These are phyloP conservation scores for Thalassiosira livingstoniorum DNA, from an alignment of 352 stramenopile genomes.

Conservation along the genomic window DNA sequence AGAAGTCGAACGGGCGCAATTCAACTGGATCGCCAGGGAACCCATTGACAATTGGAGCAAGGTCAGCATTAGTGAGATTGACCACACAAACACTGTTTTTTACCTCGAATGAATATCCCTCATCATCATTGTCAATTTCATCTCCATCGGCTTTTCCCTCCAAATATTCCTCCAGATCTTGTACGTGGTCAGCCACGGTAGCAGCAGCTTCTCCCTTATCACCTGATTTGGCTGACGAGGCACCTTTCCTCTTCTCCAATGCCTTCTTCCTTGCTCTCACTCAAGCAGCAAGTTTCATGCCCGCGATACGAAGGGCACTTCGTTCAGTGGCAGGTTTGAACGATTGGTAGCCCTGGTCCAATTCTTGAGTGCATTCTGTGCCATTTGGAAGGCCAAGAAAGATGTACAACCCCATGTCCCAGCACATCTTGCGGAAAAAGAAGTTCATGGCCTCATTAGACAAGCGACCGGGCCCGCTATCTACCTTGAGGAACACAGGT, in stretches of 20 bases:
- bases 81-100: conserved; percentile 32
- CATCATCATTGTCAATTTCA: neutral
- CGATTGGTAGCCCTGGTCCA: conserved; percentile 7
- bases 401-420: conserved; percentile 14
- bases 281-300: conserved; percentile 15
- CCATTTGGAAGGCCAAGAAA: conserved; percentile 24
- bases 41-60: conserved; percentile 32
- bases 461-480: conserved; percentile 20
- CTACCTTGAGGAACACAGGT: conserved; percentile 28
- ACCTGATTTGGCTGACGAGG: too few species aligned
- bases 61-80: conserved; percentile 8
- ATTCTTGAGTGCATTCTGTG: conserved; percentile 10
- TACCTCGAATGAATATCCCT: neutral
- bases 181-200: too few species aligned
- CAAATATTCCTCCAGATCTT: neutral
- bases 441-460: conserved; percentile 10
- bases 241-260: neutral
- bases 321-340: conserved; percentile 13
- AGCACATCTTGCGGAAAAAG: conserved; percentile 8
- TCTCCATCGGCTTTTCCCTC: neutral
- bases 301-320: conserved; percentile 12
- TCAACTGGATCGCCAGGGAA: conserved; percentile 31
- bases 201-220: too few species aligned
- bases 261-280: conserved; percentile 1
- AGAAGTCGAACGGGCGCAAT: conserved; percentile 17